These are phyloP conservation scores for Dictyostelium intermedium DNA, from an alignment of 78 protist species.

Conservation along the genomic window DNA sequence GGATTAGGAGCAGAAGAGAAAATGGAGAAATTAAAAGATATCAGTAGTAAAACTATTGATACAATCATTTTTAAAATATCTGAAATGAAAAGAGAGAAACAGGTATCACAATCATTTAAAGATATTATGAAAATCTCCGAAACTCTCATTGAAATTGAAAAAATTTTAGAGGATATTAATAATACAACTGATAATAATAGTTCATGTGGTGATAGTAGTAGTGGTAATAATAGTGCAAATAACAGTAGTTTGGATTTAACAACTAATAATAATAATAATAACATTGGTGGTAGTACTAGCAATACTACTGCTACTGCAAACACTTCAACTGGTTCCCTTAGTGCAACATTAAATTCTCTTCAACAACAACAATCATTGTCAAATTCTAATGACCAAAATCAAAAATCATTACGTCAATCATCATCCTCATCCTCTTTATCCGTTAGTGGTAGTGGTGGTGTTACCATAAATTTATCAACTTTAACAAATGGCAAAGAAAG, in stretches of 20 bases:
- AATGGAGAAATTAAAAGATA: slow-evolving; percentile 54
- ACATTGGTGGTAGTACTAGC: neutral
- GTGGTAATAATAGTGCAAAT: neutral
- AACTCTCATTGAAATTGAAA: slow-evolving; percentile 42
- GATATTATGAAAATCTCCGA: slow-evolving; percentile 70
- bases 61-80: slow-evolving; percentile 33
- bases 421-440: neutral
- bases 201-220: neutral
- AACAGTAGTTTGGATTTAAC: neutral
- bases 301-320: neutral
- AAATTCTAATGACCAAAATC: neutral
- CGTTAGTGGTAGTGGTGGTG: neutral
- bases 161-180: slow-evolving; percentile 3
- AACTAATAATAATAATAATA: neutral
- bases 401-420: neutral
- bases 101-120: slow-evolving; percentile 56
- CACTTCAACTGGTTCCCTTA: neutral
- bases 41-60: slow-evolving; percentile 66
- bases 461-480: neutral
- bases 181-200: neutral
- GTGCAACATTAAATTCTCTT: neutral
- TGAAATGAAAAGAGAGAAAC: slow-evolving; percentile 73
- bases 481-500: neutral
- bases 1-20: slow-evolving; percentile 12
- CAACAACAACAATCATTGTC: neutral